Evolutionary conservation across 202 grass and related monocot genomes (phyloP).

Genomic region (Carex sylvatica): DNA sequence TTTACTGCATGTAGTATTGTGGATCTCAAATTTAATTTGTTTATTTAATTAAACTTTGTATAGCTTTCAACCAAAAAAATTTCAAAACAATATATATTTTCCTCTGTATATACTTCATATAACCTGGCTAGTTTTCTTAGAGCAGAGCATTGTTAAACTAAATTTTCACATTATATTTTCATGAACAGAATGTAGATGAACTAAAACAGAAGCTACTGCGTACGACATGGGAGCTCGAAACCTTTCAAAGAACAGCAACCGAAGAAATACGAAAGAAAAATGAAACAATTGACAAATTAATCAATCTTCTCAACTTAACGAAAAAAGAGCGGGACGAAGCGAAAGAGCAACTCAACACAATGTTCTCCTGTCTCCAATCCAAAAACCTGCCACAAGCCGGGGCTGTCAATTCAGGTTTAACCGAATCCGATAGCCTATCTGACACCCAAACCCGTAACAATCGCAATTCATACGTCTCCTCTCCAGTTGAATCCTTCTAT

Average conservation of each 20-base stretch:
- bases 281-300: slow-evolving; percentile 28
- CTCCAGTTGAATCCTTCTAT: slow-evolving; percentile 34
- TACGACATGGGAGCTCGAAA: slow-evolving; percentile 25
- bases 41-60: not conserved
- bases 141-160: not conserved
- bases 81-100: not conserved
- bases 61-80: not conserved
- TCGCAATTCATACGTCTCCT: slow-evolving; percentile 9
- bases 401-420: slow-evolving; percentile 26
- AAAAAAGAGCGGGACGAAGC: slow-evolving; percentile 28
- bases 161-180: not conserved
- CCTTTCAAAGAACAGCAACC: not conserved
- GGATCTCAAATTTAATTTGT: not conserved
- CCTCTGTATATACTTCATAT: not conserved
- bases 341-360: slow-evolving; percentile 16
- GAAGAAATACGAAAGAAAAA: slow-evolving; percentile 32
- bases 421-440: slow-evolving; percentile 36
- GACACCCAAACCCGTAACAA: slow-evolving; percentile 7
- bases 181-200: slow-evolving; percentile 36
- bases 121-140: not conserved
- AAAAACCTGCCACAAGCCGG: slow-evolving; percentile 3
- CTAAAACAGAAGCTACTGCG: slow-evolving; percentile 27
- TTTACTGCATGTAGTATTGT: not conserved
- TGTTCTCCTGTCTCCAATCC: slow-evolving; percentile 1
- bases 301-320: slow-evolving; percentile 20